Conservation (phyloP, 2,329 filamentous ascomycete species). For the Claviceps spartinae region DNA sequence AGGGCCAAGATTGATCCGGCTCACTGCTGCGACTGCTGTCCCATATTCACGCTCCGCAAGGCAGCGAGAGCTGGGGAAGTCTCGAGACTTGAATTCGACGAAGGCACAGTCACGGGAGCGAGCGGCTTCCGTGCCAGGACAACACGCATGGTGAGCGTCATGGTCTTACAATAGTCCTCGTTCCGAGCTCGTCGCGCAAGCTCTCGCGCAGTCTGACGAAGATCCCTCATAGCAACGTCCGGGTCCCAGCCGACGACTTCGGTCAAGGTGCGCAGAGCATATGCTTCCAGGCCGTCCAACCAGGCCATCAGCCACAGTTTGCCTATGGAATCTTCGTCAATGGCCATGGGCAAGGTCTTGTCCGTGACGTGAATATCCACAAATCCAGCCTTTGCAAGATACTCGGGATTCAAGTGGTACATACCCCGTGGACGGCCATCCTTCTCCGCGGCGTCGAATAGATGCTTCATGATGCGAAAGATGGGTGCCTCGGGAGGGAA, state of each 20-base stretch:
- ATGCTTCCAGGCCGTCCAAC: constrained; percentile 36
- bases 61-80: no score
- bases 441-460: constrained; percentile 28
- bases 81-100: no score
- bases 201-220: constrained; percentile 33
- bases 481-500: constrained; percentile 34
- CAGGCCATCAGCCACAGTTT: constrained; percentile 41
- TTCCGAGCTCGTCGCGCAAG: constrained; percentile 35
- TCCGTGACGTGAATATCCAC: constrained; percentile 35
- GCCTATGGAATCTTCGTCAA: constrained; percentile 31
- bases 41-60: no score
- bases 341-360: constrained; percentile 33
- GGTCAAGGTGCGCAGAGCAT: constrained; percentile 36
- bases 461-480: constrained; percentile 26
- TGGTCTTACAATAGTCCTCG: constrained; percentile 25
- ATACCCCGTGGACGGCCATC: constrained; percentile 32
- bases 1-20: no score
- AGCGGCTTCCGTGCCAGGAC: constrained; percentile 38
- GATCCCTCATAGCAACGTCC: constrained; percentile 31
- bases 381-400: constrained; percentile 35
- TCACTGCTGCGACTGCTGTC: no score
- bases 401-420: constrained; percentile 29
- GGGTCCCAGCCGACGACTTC: constrained; percentile 39
- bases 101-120: background rate
- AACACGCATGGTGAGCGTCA: constrained; percentile 34